Percentiles rank a stretch among this genome's conserved stretches.
phyloP scores from a whole-genome alignment of 106 monocot species.

The Gastrodia elata region DNA sequence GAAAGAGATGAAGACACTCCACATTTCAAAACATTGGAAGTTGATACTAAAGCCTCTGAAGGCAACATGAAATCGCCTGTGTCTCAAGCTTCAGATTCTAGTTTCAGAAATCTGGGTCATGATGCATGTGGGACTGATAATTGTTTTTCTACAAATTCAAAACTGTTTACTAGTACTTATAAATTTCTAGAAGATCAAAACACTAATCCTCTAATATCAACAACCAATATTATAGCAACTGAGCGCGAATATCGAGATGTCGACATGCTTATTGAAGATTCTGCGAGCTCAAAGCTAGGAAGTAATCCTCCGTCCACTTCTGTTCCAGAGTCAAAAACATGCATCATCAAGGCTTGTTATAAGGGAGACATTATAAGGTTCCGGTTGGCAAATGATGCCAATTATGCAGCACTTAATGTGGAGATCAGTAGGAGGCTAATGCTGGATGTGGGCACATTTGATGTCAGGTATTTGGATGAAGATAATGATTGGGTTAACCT shows the following conservation, averaged over 20 bases:
- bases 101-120: slow-evolving; percentile 7
- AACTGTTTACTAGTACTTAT: background rate
- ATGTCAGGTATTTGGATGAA: slow-evolving; percentile 56
- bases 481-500: slow-evolving; percentile 67
- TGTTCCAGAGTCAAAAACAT: slow-evolving; percentile 15
- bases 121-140: slow-evolving; percentile 5
- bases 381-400: slow-evolving; percentile 20
- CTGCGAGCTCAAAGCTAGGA: slow-evolving; percentile 57
- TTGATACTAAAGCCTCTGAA: slow-evolving; percentile 27
- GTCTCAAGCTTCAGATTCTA: slow-evolving; percentile 47
- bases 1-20: slow-evolving; percentile 5
- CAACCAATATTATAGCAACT: background rate
- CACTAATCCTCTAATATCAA: background rate
- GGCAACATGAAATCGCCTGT: slow-evolving; percentile 23
- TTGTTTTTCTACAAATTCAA: slow-evolving; percentile 6
- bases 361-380: slow-evolving; percentile 68
- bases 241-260: slow-evolving; percentile 15
- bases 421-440: slow-evolving; percentile 48
- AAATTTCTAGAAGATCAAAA: background rate
- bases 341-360: slow-evolving; percentile 50
- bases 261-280: slow-evolving; percentile 39
- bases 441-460: slow-evolving; percentile 41
- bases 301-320: slow-evolving; percentile 13
- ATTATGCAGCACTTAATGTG: slow-evolving; percentile 23
- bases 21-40: slow-evolving; percentile 6